Percentiles rank a stretch among this genome's conserved stretches.
These are phyloP conservation scores for Areca catechu DNA, from an alignment of 176 grass and related monocot species.

Conservation along the genomic window DNA sequence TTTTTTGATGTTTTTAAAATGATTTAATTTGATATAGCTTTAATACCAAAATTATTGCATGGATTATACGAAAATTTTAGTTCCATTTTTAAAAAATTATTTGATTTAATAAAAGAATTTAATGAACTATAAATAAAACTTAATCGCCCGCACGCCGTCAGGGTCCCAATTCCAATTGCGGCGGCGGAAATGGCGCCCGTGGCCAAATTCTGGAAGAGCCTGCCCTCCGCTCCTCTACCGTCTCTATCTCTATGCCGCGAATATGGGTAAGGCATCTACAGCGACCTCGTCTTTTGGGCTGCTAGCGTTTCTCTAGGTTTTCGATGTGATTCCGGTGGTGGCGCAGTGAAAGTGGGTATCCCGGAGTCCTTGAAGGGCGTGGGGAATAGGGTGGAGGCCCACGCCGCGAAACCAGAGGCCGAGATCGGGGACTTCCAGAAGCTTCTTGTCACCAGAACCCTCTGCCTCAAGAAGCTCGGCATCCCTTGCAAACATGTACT, in stretches of 20 bases:
- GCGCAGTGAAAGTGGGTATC: conserved; percentile 69
- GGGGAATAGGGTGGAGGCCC: conserved; percentile 60
- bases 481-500: conserved; percentile 76
- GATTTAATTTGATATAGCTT: too few relatives aligned
- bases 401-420: conserved; percentile 59
- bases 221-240: neutral
- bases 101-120: too few relatives aligned
- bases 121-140: too few relatives aligned
- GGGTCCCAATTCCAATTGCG: too few relatives aligned
- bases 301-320: conserved; percentile 1
- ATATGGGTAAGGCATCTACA: conserved; percentile 39
- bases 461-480: conserved; percentile 78
- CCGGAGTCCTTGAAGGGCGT: conserved; percentile 72
- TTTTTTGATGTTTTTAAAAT: too few relatives aligned
- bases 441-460: conserved; percentile 67
- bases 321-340: conserved; percentile 9
- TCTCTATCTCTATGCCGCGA: conserved; percentile 1
- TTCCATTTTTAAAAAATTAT: too few relatives aligned
- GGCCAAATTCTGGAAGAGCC: too few relatives aligned
- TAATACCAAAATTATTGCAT: too few relatives aligned
- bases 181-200: too few relatives aligned
- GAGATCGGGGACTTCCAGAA: conserved; percentile 59
- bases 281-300: neutral
- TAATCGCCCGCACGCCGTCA: too few relatives aligned
- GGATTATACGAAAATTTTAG: too few relatives aligned